These are phyloP conservation scores for Dichotomopilus funicola DNA, from an alignment of 2,329 filamentous ascomycete genomes.

Conservation along the genomic window DNA sequence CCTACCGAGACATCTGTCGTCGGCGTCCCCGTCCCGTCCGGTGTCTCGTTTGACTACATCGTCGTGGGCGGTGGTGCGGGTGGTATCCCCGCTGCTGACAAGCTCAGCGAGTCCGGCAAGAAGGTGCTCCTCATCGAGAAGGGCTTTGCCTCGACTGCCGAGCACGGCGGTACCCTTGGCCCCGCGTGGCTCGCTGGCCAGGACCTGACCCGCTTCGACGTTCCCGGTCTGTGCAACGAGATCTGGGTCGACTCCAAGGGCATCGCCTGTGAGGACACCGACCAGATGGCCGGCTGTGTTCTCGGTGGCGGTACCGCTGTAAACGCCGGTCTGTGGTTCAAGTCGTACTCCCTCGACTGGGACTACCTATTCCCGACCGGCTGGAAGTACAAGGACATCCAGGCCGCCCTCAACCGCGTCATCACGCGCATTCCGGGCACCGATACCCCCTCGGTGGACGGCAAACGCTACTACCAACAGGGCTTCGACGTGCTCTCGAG, in stretches of 20 bases:
- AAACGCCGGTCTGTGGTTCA: constrained; percentile 61
- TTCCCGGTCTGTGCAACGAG: constrained; percentile 60
- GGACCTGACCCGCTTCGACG: constrained; percentile 57
- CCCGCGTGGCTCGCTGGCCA: constrained; percentile 52
- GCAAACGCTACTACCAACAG: constrained; percentile 54
- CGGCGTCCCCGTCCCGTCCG: constrained; percentile 31
- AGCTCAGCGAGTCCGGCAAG: constrained; percentile 53
- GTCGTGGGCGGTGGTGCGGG: constrained; percentile 54
- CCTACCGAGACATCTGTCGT: constrained; percentile 25
- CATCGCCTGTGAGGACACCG: constrained; percentile 57
- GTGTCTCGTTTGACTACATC: constrained; percentile 53
- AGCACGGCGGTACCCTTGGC: constrained; percentile 52
- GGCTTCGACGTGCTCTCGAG: constrained; percentile 52
- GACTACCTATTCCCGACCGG: constrained; percentile 58
- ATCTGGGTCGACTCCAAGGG: constrained; percentile 56
- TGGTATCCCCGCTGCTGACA: constrained; percentile 53
- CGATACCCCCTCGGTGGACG: constrained; percentile 53
- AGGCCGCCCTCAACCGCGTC: constrained; percentile 47
- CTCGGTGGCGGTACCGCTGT: constrained; percentile 56
- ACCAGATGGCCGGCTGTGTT: constrained; percentile 61
- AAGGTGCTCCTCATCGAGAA: constrained; percentile 53
- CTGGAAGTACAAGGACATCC: constrained; percentile 58
- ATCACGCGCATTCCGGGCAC: constrained; percentile 60
- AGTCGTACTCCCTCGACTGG: constrained; percentile 54
- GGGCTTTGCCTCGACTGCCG: constrained; percentile 49